Base-by-base conservation (phyloP, 352 stramenopile genomes). In the Plasmopara viticola region DNA sequence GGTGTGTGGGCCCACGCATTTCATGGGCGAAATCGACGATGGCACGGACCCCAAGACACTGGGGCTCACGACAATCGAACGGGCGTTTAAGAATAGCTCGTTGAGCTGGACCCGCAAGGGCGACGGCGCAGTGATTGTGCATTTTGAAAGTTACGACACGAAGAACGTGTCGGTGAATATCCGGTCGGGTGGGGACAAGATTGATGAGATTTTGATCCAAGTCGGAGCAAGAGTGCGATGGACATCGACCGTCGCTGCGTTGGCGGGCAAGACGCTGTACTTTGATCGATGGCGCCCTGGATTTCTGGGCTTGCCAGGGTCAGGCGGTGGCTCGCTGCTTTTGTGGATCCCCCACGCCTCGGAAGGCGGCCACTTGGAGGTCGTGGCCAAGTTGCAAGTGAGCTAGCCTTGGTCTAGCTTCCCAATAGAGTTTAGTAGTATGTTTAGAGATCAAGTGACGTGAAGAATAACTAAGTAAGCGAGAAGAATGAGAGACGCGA, bases 241-340 rank as follows among this genome's bases (percentile, higher is more conserved):
- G 73, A 67, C 31, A 7, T 71, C 67, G 14, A 70, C 47, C 5
- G 55, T 79, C 13, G 47, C 53, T 5, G 42, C 38, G 0, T 60
- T 81, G 28, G 56, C 70, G 5, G 70, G 76, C 42, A 87, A 84
- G 58, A 88, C 79, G 13, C 20, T 88, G 40, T 90, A 87, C 60
- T 29, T 87, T 54, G 74, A 86, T 44, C 79, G 77, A 9, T 87
- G 74, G 72, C 76, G 79, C 9, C 58, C 72, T 4, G 71, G 69
- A 29, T 67, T 84, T 28, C 56, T 86, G 6, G 72, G 76, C 28
- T 47, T 90, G 9, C 72, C 78, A 2, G 69, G 72, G 18, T 83
- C 68, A 9, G 69, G 68, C 10, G 79, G 79, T 41, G 79, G 79
- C 10, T 88, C 79, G 18, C 51, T 90, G 2, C 48, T 85, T 12